These are phyloP conservation scores for Lonicera japonica DNA, from an alignment of 129 eudicot genomes.

Conservation along the genomic window DNA sequence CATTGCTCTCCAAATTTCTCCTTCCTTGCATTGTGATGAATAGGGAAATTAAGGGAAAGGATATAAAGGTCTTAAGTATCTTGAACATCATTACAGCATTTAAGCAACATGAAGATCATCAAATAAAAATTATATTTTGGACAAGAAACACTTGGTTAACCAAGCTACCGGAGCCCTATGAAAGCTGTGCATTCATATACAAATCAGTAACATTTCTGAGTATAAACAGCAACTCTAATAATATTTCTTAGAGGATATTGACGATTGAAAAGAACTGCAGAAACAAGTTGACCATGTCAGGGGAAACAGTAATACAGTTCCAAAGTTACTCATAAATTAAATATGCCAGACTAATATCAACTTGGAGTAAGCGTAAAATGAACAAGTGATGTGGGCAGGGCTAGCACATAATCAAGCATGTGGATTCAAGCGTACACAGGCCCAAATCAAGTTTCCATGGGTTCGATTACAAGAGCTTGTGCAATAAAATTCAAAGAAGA, in stretches of 20 bases:
- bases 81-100: conserved; percentile 13
- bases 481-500: no score
- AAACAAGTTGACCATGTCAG: not conserved
- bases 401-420: no score
- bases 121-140: conserved; percentile 3
- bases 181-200: not conserved
- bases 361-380: no score
- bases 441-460: no score
- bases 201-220: not conserved
- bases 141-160: conserved; percentile 3
- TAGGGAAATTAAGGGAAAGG: not conserved
- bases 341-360: no score
- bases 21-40: conserved; percentile 28
- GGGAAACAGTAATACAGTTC: not conserved
- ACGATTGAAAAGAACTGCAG: not conserved
- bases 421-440: no score
- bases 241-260: not conserved
- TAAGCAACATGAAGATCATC: conserved; percentile 7
- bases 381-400: no score
- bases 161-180: conserved; percentile 2
- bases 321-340: no score
- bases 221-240: not conserved
- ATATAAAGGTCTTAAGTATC: not conserved
- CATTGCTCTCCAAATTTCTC: conserved; percentile 25
- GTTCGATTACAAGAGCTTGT: no score